Percentiles rank a stretch among this genome's conserved stretches.
Conservation (phyloP, 495 filamentous ascomycete genomes). For the Trichoderma erinaceum region DNA sequence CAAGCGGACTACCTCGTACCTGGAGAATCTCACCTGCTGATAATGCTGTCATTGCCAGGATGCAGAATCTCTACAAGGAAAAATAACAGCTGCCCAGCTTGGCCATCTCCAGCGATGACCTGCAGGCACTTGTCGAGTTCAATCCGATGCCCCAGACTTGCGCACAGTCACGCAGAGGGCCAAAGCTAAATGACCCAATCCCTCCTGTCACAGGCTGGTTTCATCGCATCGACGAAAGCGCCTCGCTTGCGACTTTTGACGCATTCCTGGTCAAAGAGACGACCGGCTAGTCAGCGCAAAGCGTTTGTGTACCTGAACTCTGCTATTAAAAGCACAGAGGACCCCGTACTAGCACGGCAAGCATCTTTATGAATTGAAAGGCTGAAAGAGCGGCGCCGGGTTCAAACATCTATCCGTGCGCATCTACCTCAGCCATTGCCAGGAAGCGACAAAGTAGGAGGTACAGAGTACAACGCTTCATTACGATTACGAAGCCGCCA, state of each 20-base stretch:
- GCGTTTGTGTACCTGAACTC: background rate
- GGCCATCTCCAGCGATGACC: background rate
- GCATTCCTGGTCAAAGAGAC: background rate
- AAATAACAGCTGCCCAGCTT: background rate
- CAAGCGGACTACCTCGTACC: background rate
- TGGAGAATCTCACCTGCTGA: too few species aligned
- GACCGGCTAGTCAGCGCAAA: background rate
- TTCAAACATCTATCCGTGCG: too few species aligned
- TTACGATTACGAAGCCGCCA: background rate
- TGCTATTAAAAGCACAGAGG: background rate
- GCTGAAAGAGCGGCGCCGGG: too few species aligned
- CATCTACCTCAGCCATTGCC: too few species aligned
- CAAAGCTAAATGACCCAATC: background rate
- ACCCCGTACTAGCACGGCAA: too few species aligned
- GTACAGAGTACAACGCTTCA: background rate
- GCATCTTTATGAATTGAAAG: too few species aligned
- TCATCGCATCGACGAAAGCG: conserved; percentile 5
- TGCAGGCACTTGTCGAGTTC: background rate
- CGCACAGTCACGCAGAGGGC: background rate
- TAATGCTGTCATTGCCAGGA: background rate
- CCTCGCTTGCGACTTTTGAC: background rate
- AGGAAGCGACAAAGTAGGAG: too few species aligned
- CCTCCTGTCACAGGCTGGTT: conserved; percentile 4
- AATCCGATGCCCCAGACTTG: background rate
- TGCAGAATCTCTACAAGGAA: background rate